Evolutionary conservation across 345 rosid genomes (phyloP), one percentile per base, ranked within the genome.

Genomic region (Diplotaxis tenuifolia): DNA sequence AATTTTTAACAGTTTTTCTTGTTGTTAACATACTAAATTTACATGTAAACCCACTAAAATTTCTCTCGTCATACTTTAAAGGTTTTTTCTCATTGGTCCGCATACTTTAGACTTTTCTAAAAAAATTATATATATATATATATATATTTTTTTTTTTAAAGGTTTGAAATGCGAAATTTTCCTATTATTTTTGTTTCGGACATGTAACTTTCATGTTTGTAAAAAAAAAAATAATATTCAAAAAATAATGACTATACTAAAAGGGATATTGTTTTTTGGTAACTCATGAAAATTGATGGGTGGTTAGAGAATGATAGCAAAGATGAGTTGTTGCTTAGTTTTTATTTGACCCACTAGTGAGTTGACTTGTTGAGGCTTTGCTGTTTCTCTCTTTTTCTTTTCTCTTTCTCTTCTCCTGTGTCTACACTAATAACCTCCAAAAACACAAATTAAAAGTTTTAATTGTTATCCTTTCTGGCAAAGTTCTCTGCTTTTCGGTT

Each of bases 291-390:
- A 7, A 57, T 57, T 58, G 36, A 58, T 47, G 58, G 53, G 63
- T 58, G 52, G 38, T 42, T 27, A 20, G 14, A 2, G 23, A 12
- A 21, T 57, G 70, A 57, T 67, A 38, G 61, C 67, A 73, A 75
- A 81, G 34, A 61, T 74, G 77, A 82, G 84, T 75, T 82, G 76
- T 73, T 67, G 36, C 55, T 63, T 68, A 7, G 34, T 25, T 11
- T 67, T 62, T 62, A 6, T 62, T 69, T 75, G 78, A 75, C 80
- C 79, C 62, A 75, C 61, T 65, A 32, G 49, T 53, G 79, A 65
- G 82, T 79, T 82, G 80, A 79, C 82, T 72, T 62, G 61, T 27
- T 9, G 8, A 60, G 77, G 82, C 58, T 53, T 21, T 53, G 54
- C 71, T 82, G 75, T 71, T 60, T 67, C 56, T 58, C 10, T 32